phyloP scores from a whole-genome alignment of 2,329 filamentous ascomycete genomes.

The Cladophialophora yegresii region DNA sequence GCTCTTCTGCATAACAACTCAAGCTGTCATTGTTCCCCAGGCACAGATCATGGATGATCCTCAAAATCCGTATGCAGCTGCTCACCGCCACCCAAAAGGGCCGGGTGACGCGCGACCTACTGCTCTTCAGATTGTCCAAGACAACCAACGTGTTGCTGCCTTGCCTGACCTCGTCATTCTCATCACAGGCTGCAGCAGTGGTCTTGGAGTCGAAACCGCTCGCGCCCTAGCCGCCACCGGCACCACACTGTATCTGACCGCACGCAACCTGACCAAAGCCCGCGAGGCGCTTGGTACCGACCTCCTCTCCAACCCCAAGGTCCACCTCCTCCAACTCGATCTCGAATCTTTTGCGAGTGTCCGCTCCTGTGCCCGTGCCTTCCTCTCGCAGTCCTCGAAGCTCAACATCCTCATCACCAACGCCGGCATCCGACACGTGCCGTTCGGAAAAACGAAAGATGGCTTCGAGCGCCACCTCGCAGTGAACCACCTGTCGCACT shows the following conservation, averaged over 20 bases:
- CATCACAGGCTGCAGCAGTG: conserved; percentile 44
- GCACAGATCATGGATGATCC: conserved; percentile 13
- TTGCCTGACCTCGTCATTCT: conserved; percentile 41
- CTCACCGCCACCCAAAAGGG: conserved; percentile 30
- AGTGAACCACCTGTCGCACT: conserved; percentile 42
- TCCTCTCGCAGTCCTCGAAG: conserved; percentile 28
- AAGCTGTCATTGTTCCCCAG: neutral
- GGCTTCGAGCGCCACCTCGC: conserved; percentile 56
- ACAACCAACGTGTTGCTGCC: conserved; percentile 27
- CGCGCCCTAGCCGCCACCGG: conserved; percentile 44
- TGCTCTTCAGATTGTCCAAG: conserved; percentile 30
- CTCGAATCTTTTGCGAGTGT: conserved; percentile 40
- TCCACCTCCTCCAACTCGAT: conserved; percentile 42
- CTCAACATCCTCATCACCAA: conserved; percentile 30
- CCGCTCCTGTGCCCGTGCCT: conserved; percentile 33
- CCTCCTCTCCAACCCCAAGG: conserved; percentile 25
- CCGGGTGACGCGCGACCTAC: conserved; percentile 31
- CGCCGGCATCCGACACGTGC: conserved; percentile 27
- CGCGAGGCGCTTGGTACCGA: conserved; percentile 33
- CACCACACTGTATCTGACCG: conserved; percentile 43
- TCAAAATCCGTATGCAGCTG: conserved; percentile 33
- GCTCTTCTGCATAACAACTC: neutral
- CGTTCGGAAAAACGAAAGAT: conserved; percentile 42
- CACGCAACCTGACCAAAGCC: conserved; percentile 41
- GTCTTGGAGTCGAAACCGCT: conserved; percentile 44